A percentile compares a stretch with the other conserved stretches of the same genome.
Evolutionary conservation across 1,284 basidiomycete species (phyloP).

Genomic region (Anthracocystis walkeri): DNA sequence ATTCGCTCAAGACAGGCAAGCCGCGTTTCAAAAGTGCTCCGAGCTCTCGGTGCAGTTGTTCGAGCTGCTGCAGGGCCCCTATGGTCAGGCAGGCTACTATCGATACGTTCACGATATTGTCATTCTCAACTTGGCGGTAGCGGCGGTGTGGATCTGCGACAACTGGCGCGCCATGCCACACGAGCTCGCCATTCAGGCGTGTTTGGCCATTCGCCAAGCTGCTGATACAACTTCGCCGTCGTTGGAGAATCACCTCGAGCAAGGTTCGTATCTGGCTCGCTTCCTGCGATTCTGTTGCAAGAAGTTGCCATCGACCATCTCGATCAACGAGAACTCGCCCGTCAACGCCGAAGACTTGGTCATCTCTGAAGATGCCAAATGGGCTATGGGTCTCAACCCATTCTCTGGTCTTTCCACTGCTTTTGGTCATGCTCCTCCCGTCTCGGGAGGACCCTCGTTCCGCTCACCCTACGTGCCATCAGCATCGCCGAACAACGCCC

Average conservation of each 20-base stretch:
- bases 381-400: conserved; percentile 51
- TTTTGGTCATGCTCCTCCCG: conserved; percentile 3
- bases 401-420: conserved; percentile 34
- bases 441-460: conserved; percentile 10
- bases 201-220: conserved; percentile 44
- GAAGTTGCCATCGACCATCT: conserved; percentile 52
- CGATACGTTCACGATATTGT: conserved; percentile 55
- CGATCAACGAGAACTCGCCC: conserved; percentile 56
- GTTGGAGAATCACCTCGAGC: conserved; percentile 46
- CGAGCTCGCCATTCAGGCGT: conserved; percentile 45
- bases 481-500: conserved; percentile 18
- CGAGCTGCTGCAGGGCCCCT: conserved; percentile 47
- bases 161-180: conserved; percentile 55
- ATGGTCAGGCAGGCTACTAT: conserved; percentile 49
- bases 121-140: conserved; percentile 53
- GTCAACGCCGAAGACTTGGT: conserved; percentile 49
- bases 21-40: conserved; percentile 48
- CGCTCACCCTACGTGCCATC: conserved; percentile 22
- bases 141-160: conserved; percentile 54
- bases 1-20: conserved; percentile 43
- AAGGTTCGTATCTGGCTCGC: conserved; percentile 47
- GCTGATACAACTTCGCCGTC: conserved; percentile 49
- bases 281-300: conserved; percentile 54
- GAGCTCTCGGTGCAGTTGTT: conserved; percentile 52
- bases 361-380: conserved; percentile 47